Evolutionary conservation across 73 alveolate species (phyloP).

Genomic region (Paramecium primaurelia): DNA sequence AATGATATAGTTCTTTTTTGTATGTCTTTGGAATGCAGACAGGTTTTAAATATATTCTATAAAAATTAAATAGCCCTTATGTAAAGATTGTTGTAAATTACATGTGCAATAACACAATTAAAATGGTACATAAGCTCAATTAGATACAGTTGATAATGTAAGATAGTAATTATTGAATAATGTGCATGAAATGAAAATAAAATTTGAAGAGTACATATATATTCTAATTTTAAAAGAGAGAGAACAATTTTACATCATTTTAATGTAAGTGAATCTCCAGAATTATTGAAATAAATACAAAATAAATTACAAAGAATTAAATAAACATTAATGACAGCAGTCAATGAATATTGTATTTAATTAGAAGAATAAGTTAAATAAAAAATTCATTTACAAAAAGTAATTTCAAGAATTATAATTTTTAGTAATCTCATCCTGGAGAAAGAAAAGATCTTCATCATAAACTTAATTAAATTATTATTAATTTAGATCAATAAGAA

Average conservation of each 20-base stretch:
- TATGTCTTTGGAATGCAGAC: neutral
- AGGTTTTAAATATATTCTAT: neutral
- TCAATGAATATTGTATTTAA: neutral
- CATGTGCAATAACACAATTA: neutral
- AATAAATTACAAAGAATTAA: neutral
- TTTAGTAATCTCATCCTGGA: constrained; percentile 40
- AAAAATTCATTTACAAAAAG: neutral
- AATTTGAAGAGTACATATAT: neutral
- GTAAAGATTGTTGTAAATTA: neutral
- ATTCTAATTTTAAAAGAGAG: neutral
- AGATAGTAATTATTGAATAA: neutral
- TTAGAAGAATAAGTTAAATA: neutral
- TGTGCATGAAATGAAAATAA: neutral
- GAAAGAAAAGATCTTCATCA: constrained; percentile 30
- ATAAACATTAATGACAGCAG: neutral
- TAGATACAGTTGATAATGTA: neutral
- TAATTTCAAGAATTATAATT: neutral
- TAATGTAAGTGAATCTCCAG: neutral
- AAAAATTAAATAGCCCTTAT: neutral
- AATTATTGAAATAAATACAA: neutral
- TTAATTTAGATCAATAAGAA: neutral
- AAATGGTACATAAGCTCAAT: neutral
- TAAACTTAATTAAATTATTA: neutral
- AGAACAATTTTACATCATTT: neutral
- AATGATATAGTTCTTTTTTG: neutral